These are phyloP conservation scores for Musa itinerans DNA, from an alignment of 176 grass and related monocot species.

Conservation along the genomic window DNA sequence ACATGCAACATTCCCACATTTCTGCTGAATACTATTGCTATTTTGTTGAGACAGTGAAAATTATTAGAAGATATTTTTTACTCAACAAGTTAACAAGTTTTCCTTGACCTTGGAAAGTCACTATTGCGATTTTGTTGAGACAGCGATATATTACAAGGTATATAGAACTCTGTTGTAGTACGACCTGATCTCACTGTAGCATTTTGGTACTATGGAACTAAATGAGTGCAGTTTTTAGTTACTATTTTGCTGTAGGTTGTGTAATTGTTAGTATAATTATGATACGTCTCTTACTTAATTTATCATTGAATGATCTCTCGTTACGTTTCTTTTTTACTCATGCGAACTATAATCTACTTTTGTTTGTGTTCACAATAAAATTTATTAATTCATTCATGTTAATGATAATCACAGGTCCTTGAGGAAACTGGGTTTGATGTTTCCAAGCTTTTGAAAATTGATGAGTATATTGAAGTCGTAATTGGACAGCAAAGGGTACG, in stretches of 20 bases:
- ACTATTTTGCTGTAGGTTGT: neutral
- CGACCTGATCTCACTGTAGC: neutral
- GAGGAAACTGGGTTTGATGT: slow-evolving; percentile 97
- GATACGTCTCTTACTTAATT: too few species aligned
- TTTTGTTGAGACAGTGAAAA: neutral
- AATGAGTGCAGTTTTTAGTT: neutral
- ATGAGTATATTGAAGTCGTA: slow-evolving; percentile 77
- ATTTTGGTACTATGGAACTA: neutral
- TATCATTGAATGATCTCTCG: neutral
- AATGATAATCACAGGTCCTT: slow-evolving; percentile 47
- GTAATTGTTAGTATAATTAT: neutral
- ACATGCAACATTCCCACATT: neutral
- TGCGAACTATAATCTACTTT: neutral
- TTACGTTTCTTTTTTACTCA: neutral
- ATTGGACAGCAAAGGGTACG: slow-evolving; percentile 81
- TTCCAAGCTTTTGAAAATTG: slow-evolving; percentile 57
- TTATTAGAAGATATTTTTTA: neutral
- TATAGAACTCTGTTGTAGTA: neutral
- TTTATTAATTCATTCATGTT: neutral
- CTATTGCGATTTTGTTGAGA: neutral
- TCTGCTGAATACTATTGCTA: neutral
- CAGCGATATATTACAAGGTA: neutral
- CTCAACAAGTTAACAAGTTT: too few species aligned
- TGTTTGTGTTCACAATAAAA: neutral
- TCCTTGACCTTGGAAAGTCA: neutral